Evolutionary conservation across 208 protist species (phyloP).

Genomic region (Trypanosoma grayi): DNA sequence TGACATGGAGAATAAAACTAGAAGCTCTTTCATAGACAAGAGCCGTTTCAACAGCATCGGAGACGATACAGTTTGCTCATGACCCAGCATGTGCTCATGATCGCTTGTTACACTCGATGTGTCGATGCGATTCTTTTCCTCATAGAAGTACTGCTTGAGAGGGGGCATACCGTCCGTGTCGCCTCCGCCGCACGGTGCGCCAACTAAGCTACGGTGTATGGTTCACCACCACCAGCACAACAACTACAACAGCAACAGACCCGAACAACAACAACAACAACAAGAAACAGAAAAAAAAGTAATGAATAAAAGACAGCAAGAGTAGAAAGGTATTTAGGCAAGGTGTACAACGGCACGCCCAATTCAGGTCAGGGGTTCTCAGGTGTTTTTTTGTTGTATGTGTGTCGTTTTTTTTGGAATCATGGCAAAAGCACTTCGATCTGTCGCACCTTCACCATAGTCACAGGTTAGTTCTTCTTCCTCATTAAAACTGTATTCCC

Average conservation of each 20-base stretch:
- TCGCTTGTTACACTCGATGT: not conserved
- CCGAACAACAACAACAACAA: not conserved
- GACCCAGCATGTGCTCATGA: not conserved
- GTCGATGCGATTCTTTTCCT: slow-evolving; percentile 10
- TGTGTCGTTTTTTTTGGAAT: too few relatives aligned
- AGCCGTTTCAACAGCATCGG: not conserved
- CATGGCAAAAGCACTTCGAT: too few relatives aligned
- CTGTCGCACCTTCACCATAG: too few relatives aligned
- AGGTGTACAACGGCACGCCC: too few relatives aligned
- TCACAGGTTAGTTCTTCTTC: too few relatives aligned
- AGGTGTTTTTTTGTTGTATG: not conserved
- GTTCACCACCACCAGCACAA: too few relatives aligned
- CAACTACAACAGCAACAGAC: not conserved
- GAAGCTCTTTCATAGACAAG: slow-evolving; percentile 22
- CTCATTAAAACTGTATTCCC: too few relatives aligned
- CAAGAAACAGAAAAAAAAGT: slow-evolving; percentile 2
- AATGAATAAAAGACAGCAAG: slow-evolving; percentile 1
- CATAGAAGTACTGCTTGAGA: not conserved
- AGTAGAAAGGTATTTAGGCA: slow-evolving; percentile 2
- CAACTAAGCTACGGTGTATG: too few relatives aligned
- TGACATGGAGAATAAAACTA: slow-evolving; percentile 31
- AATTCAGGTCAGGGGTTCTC: not conserved
- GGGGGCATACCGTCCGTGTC: too few relatives aligned
- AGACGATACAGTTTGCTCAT: not conserved
- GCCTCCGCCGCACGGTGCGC: too few relatives aligned